Percentiles rank a stretch among this genome's conserved stretches.
Conservation (phyloP, 2,329 filamentous ascomycete species). For the Paecilomyces fulvus region DNA sequence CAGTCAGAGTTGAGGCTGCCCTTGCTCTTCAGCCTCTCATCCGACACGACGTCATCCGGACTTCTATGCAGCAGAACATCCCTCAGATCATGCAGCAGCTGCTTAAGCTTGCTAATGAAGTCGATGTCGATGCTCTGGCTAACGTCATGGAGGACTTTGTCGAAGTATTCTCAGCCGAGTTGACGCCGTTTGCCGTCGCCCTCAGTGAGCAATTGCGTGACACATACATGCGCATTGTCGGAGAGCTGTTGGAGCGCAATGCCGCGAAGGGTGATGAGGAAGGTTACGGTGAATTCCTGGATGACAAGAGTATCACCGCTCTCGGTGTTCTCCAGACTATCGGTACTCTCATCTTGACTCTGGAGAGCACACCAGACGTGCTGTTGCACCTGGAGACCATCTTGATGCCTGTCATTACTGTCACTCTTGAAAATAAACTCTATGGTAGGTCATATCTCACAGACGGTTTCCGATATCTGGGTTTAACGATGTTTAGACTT, state of each 20-base stretch:
- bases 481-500: constrained; percentile 51
- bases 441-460: constrained; percentile 52
- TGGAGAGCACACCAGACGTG: constrained; percentile 95
- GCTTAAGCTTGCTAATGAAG: constrained; percentile 92
- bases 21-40: constrained; percentile 93
- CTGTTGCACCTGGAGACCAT: constrained; percentile 90
- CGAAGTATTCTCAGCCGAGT: constrained; percentile 92
- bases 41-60: constrained; percentile 85
- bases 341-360: constrained; percentile 87
- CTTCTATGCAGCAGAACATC: constrained; percentile 95
- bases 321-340: constrained; percentile 95
- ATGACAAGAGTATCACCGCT: constrained; percentile 98
- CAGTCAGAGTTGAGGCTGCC: constrained; percentile 87
- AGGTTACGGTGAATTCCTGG: constrained; percentile 79
- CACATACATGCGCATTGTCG: constrained; percentile 88
- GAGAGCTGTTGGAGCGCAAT: constrained; percentile 83
- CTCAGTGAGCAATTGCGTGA: constrained; percentile 92
- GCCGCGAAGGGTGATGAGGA: constrained; percentile 66
- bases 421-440: constrained; percentile 95
- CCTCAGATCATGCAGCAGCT: constrained; percentile 99
- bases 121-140: constrained; percentile 90
- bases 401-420: constrained; percentile 91
- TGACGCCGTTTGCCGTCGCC: constrained; percentile 94
- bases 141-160: constrained; percentile 99
- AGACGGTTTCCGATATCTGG: neutral